A percentile compares a stretch with the other conserved stretches of the same genome.
Evolutionary conservation across 2,329 filamentous ascomycete species (phyloP).

Genomic region (Scedosporium boydii): DNA sequence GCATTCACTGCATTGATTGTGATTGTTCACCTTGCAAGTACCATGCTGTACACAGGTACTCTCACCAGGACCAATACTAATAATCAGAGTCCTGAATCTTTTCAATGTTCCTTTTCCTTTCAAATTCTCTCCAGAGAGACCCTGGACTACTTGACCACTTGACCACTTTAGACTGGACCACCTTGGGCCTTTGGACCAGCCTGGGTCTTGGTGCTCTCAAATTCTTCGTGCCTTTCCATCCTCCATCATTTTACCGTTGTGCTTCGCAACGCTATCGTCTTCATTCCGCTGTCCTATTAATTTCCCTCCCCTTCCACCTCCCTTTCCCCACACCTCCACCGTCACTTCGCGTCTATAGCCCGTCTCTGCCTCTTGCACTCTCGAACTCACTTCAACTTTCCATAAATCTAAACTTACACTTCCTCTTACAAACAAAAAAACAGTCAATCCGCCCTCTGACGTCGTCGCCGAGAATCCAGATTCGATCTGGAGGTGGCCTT

Average conservation of each 20-base stretch:
- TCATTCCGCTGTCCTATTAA: constrained; percentile 3
- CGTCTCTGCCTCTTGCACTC: background rate
- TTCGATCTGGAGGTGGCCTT: background rate
- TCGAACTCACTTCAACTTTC: background rate
- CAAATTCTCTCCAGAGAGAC: background rate
- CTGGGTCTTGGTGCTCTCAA: background rate
- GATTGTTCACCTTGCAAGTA: background rate
- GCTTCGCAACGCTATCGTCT: constrained; percentile 2
- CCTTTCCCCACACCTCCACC: constrained; percentile 1
- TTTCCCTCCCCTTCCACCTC: constrained; percentile 4
- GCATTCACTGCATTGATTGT: background rate
- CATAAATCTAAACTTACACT: background rate
- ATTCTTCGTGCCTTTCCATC: background rate
- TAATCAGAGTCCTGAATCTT: too few species aligned
- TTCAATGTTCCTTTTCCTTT: background rate
- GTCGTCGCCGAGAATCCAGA: background rate
- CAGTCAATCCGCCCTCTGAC: background rate
- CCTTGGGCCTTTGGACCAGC: background rate
- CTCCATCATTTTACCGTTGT: background rate
- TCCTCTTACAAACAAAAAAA: background rate
- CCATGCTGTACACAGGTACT: background rate
- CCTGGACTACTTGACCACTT: background rate
- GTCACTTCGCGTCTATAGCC: background rate
- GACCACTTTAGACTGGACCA: too few species aligned
- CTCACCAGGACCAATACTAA: background rate